Base-by-base conservation (phyloP, 345 rosid species). In the Moringa oleifera region DNA sequence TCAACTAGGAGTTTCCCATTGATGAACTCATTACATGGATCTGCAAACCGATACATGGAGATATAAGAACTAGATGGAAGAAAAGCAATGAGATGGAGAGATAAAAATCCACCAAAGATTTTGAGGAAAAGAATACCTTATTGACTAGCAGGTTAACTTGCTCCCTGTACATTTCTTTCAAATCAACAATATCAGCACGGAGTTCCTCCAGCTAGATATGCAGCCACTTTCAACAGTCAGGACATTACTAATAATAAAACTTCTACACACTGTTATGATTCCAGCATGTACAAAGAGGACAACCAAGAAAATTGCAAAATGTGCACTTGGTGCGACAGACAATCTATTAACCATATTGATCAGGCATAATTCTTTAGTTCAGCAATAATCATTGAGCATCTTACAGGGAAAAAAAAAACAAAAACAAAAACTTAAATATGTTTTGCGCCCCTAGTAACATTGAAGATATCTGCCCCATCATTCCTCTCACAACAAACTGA, bases 151-250 rank as follows among this genome's bases (percentile, higher is more conserved):
- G 65, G 86, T 85, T 87, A 59, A 91, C 97, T 87, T 95, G 99
- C 84, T 95, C 99, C 80, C 94, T 89, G 74, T 95, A 95, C 99
- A 95, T 95, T 77, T 95, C 99, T 81, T 95, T 95, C 86, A 95
- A 75, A 81, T 95, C 99, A 51, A 84, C 80, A 70, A 95, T 87
- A 80, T 95, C 99, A 10, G 88, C 90, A 15, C 97, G 86, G 37
- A 95, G 98, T 79, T 95, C 99, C 82, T 95, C 99, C 96, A 95
- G 74, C 98, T 95, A 73, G 16, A 75, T 65, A 78, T 41, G 63
- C 66, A 74, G 62, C 6, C 51, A 56, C 10, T 59, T 55, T 57
- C 61, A 19, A 53, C 21, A 11, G 55, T 76, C 63, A 58, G 63
- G 51, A 68, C 54, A 71, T 16, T 22, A 50, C 5, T 23, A 16